Base-by-base conservation (phyloP, 768 basidiomycete genomes). In the Naganishia randhawae region DNA sequence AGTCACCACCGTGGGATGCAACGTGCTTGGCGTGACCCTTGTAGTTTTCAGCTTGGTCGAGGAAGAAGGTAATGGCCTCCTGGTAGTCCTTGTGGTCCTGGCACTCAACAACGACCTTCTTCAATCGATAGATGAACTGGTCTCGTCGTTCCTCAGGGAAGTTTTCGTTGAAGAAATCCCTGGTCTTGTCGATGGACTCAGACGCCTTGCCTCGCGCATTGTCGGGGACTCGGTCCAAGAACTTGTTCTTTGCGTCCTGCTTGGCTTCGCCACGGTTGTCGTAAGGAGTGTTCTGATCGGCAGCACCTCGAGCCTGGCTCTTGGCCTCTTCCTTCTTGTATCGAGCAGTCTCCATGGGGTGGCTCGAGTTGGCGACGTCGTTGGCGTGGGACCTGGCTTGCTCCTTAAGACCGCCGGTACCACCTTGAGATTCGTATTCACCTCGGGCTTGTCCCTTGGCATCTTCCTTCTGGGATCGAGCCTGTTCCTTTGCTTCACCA, bases 61-160 rank as follows among this genome's bases (percentile, higher is more conserved):
- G 77, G 75, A 83, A 80, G 77, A 81, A 83, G 45, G 76, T 75
- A 75, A 82, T 80, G 72, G 82, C 81, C 65, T 87, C 86, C 73
- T 92, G 90, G 80, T 96, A 97, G 76, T 95, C 89, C 63, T 87
- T 84, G 80, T 95, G 92, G 75, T 88, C 88, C 81, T 96, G 93
- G 77, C 91, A 93, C 75, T 97, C 94, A 67, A 94, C 84, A 63
- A 96, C 86, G 41, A 88, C 89, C 86, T 96, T 97, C 84, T 97
- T 97, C 7, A 86, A 84, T 14, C 95, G 86, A 83, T 88, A 95
- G 75, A 98, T 89, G 80, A 92, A 96, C 75, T 91, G 91, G 64
- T 95, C 91, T 27, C 91, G 85, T 25, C 95, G 84, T 80, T 93
- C 93, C 73, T 89, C 84, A 0, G 94, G 93, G 84, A 96, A 93